These are phyloP conservation scores for Singerocomus rubriflavus DNA, from an alignment of 1,284 basidiomycete genomes.

Conservation along the genomic window DNA sequence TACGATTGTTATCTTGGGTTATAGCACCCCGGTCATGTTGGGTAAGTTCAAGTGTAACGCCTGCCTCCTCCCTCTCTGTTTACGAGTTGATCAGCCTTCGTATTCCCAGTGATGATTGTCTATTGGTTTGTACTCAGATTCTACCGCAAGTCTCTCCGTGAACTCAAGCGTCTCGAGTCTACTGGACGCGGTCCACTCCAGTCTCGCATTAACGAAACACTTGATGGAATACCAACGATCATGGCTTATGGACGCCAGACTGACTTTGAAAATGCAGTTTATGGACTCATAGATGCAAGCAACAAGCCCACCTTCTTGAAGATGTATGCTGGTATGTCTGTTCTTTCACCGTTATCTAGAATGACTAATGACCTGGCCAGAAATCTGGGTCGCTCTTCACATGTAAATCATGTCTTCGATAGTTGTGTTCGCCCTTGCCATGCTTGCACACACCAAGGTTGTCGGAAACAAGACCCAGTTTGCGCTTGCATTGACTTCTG, in stretches of 20 bases:
- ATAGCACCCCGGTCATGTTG: constrained; percentile 30
- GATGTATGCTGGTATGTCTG: constrained; percentile 24
- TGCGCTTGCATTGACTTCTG: constrained; percentile 29
- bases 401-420: constrained; percentile 30
- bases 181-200: constrained; percentile 29
- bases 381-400: constrained; percentile 33
- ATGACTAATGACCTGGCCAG: constrained; percentile 13
- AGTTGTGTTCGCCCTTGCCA: constrained; percentile 23
- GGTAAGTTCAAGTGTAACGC: constrained; percentile 17
- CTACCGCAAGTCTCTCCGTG: constrained; percentile 32
- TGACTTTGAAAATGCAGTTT: constrained; percentile 26
- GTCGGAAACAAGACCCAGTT: constrained; percentile 26
- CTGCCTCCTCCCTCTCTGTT: not conserved
- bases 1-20: constrained; percentile 22
- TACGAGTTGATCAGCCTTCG: constrained; percentile 15
- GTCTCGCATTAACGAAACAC: constrained; percentile 30
- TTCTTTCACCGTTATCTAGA: not conserved
- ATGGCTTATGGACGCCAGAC: constrained; percentile 29
- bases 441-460: constrained; percentile 29
- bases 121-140: constrained; percentile 32
- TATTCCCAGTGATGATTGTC: constrained; percentile 20
- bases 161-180: constrained; percentile 33
- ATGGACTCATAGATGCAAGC: constrained; percentile 23
- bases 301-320: constrained; percentile 31
- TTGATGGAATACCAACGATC: constrained; percentile 32